These are phyloP conservation scores for Biscutella auriculata DNA, from an alignment of 441 rosid genomes.

Conservation along the genomic window DNA sequence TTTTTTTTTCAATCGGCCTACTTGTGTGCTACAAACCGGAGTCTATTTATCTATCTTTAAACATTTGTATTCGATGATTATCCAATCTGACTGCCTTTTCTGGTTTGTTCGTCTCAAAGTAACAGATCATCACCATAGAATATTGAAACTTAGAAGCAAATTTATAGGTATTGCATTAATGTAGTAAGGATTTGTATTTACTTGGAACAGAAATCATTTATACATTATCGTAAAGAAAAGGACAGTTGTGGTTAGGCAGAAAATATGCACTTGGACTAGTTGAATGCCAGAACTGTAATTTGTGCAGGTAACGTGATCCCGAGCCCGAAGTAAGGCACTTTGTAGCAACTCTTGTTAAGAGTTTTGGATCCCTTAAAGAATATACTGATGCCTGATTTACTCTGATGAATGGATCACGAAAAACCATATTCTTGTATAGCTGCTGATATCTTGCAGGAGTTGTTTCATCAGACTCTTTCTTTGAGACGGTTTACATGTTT, in stretches of 20 bases:
- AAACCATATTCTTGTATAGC: neutral
- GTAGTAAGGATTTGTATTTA: neutral
- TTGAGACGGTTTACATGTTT: neutral
- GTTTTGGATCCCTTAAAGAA: neutral
- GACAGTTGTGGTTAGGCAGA: neutral
- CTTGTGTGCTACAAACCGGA: constrained; percentile 5
- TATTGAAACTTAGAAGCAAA: neutral
- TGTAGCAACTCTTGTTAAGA: neutral
- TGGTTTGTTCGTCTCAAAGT: constrained; percentile 2
- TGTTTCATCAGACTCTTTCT: neutral
- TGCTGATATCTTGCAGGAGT: neutral
- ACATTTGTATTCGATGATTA: constrained; percentile 15
- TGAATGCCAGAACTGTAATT: neutral
- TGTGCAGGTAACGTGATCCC: neutral
- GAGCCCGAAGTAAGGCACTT: neutral
- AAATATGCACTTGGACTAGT: neutral
- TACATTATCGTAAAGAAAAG: neutral
- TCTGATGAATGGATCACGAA: neutral
- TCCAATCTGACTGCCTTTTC: constrained; percentile 5
- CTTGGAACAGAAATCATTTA: neutral
- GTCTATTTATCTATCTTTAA: neutral
- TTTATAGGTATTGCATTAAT: too few species aligned
- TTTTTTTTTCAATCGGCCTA: neutral
- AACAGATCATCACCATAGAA: neutral
- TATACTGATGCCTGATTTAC: neutral